These are phyloP conservation scores for Xylaria venustula DNA, from an alignment of 495 filamentous ascomycete species.

Conservation along the genomic window DNA sequence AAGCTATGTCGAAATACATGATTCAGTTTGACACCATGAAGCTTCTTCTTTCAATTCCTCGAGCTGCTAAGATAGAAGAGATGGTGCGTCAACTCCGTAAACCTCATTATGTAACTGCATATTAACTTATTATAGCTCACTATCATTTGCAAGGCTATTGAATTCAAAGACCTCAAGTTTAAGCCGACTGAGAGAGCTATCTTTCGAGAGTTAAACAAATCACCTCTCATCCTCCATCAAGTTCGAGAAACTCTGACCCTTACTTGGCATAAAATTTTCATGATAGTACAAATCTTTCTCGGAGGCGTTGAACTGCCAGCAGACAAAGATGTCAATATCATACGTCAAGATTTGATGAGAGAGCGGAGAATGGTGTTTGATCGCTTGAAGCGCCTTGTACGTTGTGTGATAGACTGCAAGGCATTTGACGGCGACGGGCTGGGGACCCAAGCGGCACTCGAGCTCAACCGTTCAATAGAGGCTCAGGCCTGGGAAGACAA, in stretches of 20 bases:
- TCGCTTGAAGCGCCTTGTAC: constrained; percentile 69
- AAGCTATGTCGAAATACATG: constrained; percentile 93
- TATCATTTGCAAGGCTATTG: constrained; percentile 65
- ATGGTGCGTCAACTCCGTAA: constrained; percentile 57
- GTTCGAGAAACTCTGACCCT: constrained; percentile 74
- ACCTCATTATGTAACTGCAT: constrained; percentile 22
- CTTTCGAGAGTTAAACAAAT: constrained; percentile 82
- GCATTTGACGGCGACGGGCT: constrained; percentile 65
- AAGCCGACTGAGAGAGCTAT: constrained; percentile 70
- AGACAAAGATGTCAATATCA: constrained; percentile 59
- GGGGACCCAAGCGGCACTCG: constrained; percentile 66
- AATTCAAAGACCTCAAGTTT: constrained; percentile 63
- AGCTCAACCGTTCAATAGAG: constrained; percentile 73
- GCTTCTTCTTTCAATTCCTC: constrained; percentile 61
- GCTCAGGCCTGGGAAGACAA: constrained; percentile 87
- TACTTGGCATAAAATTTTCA: constrained; percentile 78
- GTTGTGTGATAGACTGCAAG: constrained; percentile 86
- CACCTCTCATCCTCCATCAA: constrained; percentile 68
- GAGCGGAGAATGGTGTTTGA: constrained; percentile 76
- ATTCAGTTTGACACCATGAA: constrained; percentile 91
- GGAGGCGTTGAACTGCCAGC: constrained; percentile 70
- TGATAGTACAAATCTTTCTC: constrained; percentile 81
- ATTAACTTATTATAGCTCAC: constrained; percentile 53
- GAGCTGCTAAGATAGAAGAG: constrained; percentile 60
- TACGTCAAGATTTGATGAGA: constrained; percentile 59